A percentile compares a stretch with the other conserved stretches of the same genome.
phyloP scores from a whole-genome alignment of 78 protist species.

The Dictyostelium purpureum region DNA sequence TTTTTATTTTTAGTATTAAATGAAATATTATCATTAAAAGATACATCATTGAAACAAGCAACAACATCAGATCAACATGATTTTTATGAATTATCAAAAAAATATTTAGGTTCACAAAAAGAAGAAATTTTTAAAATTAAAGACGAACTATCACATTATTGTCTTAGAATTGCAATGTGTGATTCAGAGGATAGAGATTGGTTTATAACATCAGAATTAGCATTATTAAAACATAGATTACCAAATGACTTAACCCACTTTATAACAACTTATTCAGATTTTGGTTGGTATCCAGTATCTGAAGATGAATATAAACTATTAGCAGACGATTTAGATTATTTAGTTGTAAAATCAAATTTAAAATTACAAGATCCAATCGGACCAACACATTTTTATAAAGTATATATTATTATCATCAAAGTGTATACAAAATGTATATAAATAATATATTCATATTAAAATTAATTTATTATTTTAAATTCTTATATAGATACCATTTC shows the following conservation, averaged over 20 bases:
- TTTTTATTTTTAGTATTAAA: not conserved
- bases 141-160: conserved; percentile 60
- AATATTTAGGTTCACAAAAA: not conserved
- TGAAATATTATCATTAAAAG: not conserved
- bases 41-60: not conserved
- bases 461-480: not conserved
- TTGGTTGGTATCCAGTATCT: conserved; percentile 25
- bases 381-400: not conserved
- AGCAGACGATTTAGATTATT: not conserved
- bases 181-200: conserved; percentile 33
- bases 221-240: not conserved
- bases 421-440: not conserved
- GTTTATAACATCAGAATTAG: conserved; percentile 27
- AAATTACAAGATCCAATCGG: not conserved
- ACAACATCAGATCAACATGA: not conserved
- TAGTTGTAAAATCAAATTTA: not conserved
- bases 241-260: not conserved
- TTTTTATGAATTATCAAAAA: not conserved
- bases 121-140: not conserved
- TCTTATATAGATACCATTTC: conserved; percentile 19
- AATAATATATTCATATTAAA: not conserved
- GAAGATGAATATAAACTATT: conserved; percentile 3
- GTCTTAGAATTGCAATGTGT: conserved; percentile 46
- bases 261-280: not conserved
- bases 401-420: not conserved